Evolutionary conservation across 2,329 filamentous ascomycete genomes (phyloP).

Genomic region (Ophiostoma angusticollis): DNA sequence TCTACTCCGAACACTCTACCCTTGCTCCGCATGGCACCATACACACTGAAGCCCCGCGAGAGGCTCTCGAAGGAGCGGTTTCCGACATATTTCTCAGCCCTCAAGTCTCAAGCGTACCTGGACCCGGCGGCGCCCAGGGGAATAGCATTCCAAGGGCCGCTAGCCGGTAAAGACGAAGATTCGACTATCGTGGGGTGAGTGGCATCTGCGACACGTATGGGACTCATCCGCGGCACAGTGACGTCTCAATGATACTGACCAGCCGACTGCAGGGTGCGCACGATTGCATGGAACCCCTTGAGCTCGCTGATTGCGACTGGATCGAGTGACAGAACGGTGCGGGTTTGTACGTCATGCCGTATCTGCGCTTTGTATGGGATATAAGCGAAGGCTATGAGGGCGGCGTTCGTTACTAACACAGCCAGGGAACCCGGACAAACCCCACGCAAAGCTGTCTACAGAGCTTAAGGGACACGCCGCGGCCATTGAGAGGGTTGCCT

Average conservation of each 20-base stretch:
- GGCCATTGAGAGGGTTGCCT: conserved; percentile 61
- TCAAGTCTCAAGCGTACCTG: conserved; percentile 60
- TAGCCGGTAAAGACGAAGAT: conserved; percentile 1
- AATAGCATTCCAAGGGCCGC: conserved; percentile 11
- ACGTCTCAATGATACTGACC: no score
- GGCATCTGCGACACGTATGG: not conserved
- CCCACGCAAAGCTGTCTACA: conserved; percentile 60
- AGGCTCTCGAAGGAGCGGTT: conserved; percentile 60
- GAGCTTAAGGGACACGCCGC: conserved; percentile 57
- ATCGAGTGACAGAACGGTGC: conserved; percentile 53
- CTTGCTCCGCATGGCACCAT: conserved; percentile 11
- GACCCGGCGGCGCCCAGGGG: conserved; percentile 35
- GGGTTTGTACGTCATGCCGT: conserved; percentile 45
- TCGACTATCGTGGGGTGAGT: conserved; percentile 6
- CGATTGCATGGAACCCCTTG: conserved; percentile 79
- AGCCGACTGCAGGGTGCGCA: conserved; percentile 45
- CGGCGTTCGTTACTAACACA: not conserved
- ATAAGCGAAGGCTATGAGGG: no score
- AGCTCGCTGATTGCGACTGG: conserved; percentile 78
- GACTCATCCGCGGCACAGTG: not conserved
- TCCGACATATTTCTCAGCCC: conserved; percentile 48
- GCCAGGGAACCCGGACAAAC: conserved; percentile 61
- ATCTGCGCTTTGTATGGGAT: no score
- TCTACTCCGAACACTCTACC: no score
- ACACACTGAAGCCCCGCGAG: conserved; percentile 33